Base-by-base conservation (phyloP, 1,284 basidiomycete species). In the Thelephora terrestris region DNA sequence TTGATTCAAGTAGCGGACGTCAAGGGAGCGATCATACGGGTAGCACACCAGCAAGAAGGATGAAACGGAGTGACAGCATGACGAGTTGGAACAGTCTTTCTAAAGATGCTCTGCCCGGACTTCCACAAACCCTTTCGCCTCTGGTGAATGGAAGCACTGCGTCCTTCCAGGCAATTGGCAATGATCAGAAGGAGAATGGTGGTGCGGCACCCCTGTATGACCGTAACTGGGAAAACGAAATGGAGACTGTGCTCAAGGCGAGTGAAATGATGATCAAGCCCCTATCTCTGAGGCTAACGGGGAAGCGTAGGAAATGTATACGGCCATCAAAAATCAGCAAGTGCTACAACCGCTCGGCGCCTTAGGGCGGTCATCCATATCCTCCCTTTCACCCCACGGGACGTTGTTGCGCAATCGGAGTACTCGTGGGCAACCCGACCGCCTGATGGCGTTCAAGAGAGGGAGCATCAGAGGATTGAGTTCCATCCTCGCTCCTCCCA, bases 381-480 rank as follows among this genome's bases (percentile, higher is more conserved):
- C 76, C 37, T 82, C 76, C 25, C 60, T 77, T 34, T 75, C 70
- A 48, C 75, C 73, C 34, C 59, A 64, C 48, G 74, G 71, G 4
- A 61, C 65, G 27, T 68, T 83, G 54, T 57, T 75, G 52, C 78
- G 85, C 39, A 80, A 79, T 56, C 79, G 83, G 40, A 88, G 84
- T 58, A 64, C 81, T 50, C 79, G 86, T 20, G 53, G 70, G 9
- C 78, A 74, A 45, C 74, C 76, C 4, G 85, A 89, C 60, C 71
- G 88, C 29, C 62, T 92, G 53, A 78, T 73, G 37, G 87, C 79
- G n/a, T 67, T 92, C 52, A 94, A 93, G 65, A 77, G 91, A 36
- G 90, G 90, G 14, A 94, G 91, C 57, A 88, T 95, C 45, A 80
- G 91, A 17, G 91, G 92, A 1, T 67, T 91, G 45, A 85, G 90